phyloP scores from a whole-genome alignment of 2,329 filamentous ascomycete species.

The Colletotrichum zoysiae region DNA sequence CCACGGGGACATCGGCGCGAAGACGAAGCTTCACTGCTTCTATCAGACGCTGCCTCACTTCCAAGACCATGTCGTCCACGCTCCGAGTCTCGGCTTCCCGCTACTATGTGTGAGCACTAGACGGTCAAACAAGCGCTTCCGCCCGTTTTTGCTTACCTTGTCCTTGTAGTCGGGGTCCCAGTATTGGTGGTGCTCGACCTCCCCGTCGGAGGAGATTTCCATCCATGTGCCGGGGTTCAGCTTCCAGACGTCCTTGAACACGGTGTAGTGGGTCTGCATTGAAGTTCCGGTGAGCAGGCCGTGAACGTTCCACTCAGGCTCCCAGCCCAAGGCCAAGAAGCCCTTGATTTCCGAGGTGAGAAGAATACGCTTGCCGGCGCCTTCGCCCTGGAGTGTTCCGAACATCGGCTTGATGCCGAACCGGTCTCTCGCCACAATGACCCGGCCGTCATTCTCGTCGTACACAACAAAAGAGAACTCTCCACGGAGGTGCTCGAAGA shows the following conservation, averaged over 20 bases:
- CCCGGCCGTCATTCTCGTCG: constrained; percentile 55
- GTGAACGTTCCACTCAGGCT: constrained; percentile 65
- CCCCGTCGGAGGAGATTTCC: constrained; percentile 52
- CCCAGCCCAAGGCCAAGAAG: constrained; percentile 63
- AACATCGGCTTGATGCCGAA: constrained; percentile 70
- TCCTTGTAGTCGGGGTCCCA: constrained; percentile 66
- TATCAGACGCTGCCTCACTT: constrained; percentile 62
- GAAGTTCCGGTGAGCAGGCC: constrained; percentile 58
- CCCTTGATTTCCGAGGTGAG: constrained; percentile 67
- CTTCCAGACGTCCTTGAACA: constrained; percentile 63
- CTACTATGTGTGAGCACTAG: constrained; percentile 34
- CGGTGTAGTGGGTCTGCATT: constrained; percentile 58
- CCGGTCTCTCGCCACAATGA: constrained; percentile 65
- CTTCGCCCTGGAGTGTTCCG: constrained; percentile 55
- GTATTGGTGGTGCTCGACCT: constrained; percentile 58
- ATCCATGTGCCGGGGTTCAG: constrained; percentile 59
- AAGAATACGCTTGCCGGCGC: constrained; percentile 54
- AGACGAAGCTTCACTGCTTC: constrained; percentile 66
- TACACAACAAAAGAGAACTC: constrained; percentile 68
- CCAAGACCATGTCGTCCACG: constrained; percentile 63
- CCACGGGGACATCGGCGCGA: constrained; percentile 69
- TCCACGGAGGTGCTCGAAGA: constrained; percentile 60
- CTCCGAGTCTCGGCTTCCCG: constrained; percentile 56
- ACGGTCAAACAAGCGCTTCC: no score
- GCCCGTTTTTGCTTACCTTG: constrained; percentile 56